phyloP scores from a whole-genome alignment of 2,329 filamentous ascomycete genomes.

The Colletotrichum chrysophilum region DNA sequence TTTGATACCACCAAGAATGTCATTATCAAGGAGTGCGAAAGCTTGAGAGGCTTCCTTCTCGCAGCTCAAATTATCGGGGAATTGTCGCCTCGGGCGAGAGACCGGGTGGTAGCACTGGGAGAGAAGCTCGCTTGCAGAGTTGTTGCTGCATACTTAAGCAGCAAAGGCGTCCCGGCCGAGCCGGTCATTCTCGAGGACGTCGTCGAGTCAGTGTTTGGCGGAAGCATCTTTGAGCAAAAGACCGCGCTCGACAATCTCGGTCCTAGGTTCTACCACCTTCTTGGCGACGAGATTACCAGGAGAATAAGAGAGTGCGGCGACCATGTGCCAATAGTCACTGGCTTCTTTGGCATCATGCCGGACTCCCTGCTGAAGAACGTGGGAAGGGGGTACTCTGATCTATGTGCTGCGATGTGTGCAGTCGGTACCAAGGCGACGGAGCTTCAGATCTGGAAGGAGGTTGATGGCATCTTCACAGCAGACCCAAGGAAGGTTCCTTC shows the following conservation, averaged over 20 bases:
- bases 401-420: constrained; percentile 90
- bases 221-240: constrained; percentile 80
- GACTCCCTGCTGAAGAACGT: constrained; percentile 86
- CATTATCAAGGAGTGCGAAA: constrained; percentile 75
- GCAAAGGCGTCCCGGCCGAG: constrained; percentile 55
- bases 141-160: constrained; percentile 85
- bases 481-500: constrained; percentile 93
- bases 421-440: constrained; percentile 85
- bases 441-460: constrained; percentile 98
- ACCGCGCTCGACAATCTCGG: constrained; percentile 65
- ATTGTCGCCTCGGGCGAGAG: constrained; percentile 78
- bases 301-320: constrained; percentile 69
- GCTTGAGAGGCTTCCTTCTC: constrained; percentile 74
- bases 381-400: constrained; percentile 93
- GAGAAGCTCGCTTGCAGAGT: constrained; percentile 95
- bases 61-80: constrained; percentile 73
- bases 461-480: constrained; percentile 87
- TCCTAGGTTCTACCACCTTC: constrained; percentile 71
- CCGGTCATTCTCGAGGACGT: constrained; percentile 51
- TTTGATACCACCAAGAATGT: constrained; percentile 70
- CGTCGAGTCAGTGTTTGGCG: constrained; percentile 87
- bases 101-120: constrained; percentile 90
- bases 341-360: constrained; percentile 95
- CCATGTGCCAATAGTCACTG: constrained; percentile 80
- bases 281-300: constrained; percentile 64